Base-by-base conservation (phyloP, 257 asterid species). In the Petunia secreta region DNA sequence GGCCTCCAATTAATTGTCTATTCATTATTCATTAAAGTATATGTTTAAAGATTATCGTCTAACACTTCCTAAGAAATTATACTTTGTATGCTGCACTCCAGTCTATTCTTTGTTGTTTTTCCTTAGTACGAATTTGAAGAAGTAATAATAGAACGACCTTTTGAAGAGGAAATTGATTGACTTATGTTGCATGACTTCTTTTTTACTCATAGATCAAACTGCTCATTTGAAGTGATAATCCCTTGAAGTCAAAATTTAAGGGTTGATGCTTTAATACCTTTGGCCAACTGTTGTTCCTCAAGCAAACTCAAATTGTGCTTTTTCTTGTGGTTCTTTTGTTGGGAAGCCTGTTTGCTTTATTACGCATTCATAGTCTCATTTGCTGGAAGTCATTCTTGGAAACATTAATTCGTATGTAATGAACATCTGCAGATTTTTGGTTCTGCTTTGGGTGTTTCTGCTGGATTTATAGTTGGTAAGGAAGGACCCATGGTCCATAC, bases 401-500 rank as follows among this genome's bases (percentile, higher is more conserved):
- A 50, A 50, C 11, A 13, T 62, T 50, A 59, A 63, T 71, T 63
- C 43, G 48, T 68, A 34, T 11, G 25, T 75, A 59, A 10, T 34
- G 5, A 63, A 76, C 67, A 40, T 76, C 63, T 67, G 80, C 87
- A 95, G 99, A 95, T 95, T 64, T 87, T 95, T 83, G 99, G 99
- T 75, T 95, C 99, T 81, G 83, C 89, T 68, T 90, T 93, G 63
- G 99, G 98, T 78, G 99, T 95, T 89, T 83, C 99, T 75, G 99
- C 99, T 87, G 99, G 99, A 87, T 91, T 95, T 83, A 95, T 92
- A 79, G 98, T 95, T 83, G 99, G 99, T 62, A 95, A 95, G 89
- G 99, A 95, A 87, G 99, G 99, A 71, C 99, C 99, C 36, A 95
- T 95, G 99, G 99, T 95, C 62, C 99, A 95, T 79, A 95, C 99